Evolutionary conservation across 176 grass and related monocot genomes (phyloP), one percentile per base, ranked within the genome.

Genomic region (Zoysia pacifica): DNA sequence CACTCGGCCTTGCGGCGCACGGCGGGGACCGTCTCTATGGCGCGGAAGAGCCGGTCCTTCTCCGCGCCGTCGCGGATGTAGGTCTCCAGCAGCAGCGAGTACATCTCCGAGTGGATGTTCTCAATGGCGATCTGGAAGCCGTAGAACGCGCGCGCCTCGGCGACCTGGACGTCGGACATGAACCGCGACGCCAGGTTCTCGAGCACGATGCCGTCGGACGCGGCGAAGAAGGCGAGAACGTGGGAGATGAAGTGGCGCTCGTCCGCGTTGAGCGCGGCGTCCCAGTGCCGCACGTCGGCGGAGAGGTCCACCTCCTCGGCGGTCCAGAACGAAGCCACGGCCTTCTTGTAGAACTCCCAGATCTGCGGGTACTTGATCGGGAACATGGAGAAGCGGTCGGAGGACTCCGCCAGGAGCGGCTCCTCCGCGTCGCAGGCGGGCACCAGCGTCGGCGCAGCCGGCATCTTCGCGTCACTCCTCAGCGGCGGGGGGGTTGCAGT

Each of bases 101-200:
- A 97, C 70, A 91, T 97, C 85, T 97, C 95, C 1, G 95, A 98
- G 86, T 98, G 95, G 81, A 98, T 98, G 79, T 94, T 98, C 83
- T 98, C 95, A 61, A 98, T 94, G 74, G 95, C 95, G 51, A 98
- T 94, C 81, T 93, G 95, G 73, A 98, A 98, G 3, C 92, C 95
- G 77, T 98, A 98, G 75, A 98, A 98, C 53, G 92, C 95, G 0
- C 92, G 87, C 0, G 90, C 90, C 88, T 98, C 95, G 13, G 92
- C 85, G 11, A 94, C 82, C 77, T 94, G 95, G 1, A 98, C 92
- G 73, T 98, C 95, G 4, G 87, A 86, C 95, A 94, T 98, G 90
- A 98, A 98, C 3, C 92, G 79, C 9, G 78, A 82, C 4, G 96
- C 79, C 15, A 98, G 87, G 81, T 98, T 98, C 90, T 98, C 96